Conservation (phyloP, 2,329 filamentous ascomycete species). For the Pyricularia pennisetigena region DNA sequence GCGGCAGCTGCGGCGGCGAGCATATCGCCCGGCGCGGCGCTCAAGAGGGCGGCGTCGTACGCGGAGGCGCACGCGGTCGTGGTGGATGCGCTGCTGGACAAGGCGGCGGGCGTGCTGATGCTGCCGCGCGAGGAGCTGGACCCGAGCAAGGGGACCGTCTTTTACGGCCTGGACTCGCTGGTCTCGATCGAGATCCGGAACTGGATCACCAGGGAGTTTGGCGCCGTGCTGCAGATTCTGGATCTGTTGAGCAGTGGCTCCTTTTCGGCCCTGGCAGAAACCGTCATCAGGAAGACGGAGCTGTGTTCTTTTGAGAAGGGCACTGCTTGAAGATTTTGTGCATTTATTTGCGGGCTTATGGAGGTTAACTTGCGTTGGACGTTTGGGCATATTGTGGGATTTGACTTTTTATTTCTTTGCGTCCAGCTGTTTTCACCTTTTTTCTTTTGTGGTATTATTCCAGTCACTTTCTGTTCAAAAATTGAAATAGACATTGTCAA, state of each 20-base stretch:
- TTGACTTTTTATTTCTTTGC: too few relatives aligned
- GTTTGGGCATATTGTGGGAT: too few relatives aligned
- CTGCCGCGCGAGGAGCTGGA: conserved; percentile 8
- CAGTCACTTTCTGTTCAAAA: too few relatives aligned
- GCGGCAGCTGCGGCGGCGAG: neutral
- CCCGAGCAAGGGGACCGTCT: conserved; percentile 8
- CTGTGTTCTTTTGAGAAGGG: conserved; percentile 9
- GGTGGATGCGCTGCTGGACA: conserved; percentile 8
- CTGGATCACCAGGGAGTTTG: conserved; percentile 11
- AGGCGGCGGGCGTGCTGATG: conserved; percentile 9
- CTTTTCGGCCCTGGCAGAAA: conserved; percentile 7
- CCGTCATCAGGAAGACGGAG: conserved; percentile 8
- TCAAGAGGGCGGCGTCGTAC: conserved; percentile 6
- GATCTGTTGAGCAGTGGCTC: conserved; percentile 10
- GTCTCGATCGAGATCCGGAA: conserved; percentile 11
- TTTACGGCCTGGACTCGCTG: conserved; percentile 10
- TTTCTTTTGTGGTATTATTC: too few relatives aligned
- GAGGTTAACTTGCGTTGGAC: too few relatives aligned
- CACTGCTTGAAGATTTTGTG: neutral
- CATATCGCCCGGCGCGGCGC: conserved; percentile 7
- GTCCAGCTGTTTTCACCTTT: too few relatives aligned
- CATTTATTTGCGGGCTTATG: neutral
- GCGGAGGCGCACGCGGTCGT: conserved; percentile 7
- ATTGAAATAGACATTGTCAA: too few relatives aligned
- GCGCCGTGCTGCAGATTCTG: conserved; percentile 8